phyloP scores from a whole-genome alignment of 768 basidiomycete genomes.

The Tylopilus balloui region DNA sequence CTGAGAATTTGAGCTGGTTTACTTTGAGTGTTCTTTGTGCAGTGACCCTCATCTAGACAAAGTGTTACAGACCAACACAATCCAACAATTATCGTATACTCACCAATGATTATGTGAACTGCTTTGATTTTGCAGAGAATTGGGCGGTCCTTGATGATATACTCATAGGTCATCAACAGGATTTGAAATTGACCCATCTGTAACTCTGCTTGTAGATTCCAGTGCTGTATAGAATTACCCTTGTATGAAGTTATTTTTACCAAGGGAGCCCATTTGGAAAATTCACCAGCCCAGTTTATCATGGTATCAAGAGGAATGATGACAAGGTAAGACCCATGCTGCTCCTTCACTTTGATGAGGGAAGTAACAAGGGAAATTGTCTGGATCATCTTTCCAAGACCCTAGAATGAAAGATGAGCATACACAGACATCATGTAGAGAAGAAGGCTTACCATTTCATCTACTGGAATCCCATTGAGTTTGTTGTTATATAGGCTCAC shows the following conservation, averaged over 20 bases:
- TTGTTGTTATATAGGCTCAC: slow-evolving; percentile 96
- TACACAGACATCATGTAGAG: slow-evolving; percentile 1
- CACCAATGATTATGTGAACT: slow-evolving; percentile 96
- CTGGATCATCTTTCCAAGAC: slow-evolving; percentile 94
- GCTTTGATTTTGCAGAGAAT: slow-evolving; percentile 87
- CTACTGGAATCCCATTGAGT: slow-evolving; percentile 90
- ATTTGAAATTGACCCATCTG: slow-evolving; percentile 86
- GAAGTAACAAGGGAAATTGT: slow-evolving; percentile 94
- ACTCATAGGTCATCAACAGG: slow-evolving; percentile 91
- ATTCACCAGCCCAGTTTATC: slow-evolving; percentile 96
- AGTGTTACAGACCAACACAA: slow-evolving; percentile 3
- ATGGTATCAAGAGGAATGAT: slow-evolving; percentile 94
- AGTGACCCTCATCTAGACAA: slow-evolving; percentile 82
- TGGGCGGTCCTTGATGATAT: slow-evolving; percentile 94
- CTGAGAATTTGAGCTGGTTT: slow-evolving; percentile 88
- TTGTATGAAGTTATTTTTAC: slow-evolving; percentile 84
- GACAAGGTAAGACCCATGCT: slow-evolving; percentile 92
- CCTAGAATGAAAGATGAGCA: slow-evolving; percentile 41
- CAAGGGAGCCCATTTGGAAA: slow-evolving; percentile 92
- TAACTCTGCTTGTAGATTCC: slow-evolving; percentile 71
- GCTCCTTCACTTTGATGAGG: slow-evolving; percentile 85
- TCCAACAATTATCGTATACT: slow-evolving; percentile 11
- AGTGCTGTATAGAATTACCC: slow-evolving; percentile 81
- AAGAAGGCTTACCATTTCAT: slow-evolving; percentile 70
- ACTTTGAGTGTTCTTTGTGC: slow-evolving; percentile 94